Evolutionary conservation across 2,329 filamentous ascomycete genomes (phyloP), one percentile per base, ranked within the genome.

Genomic region (Diaporthe ilicicola): DNA sequence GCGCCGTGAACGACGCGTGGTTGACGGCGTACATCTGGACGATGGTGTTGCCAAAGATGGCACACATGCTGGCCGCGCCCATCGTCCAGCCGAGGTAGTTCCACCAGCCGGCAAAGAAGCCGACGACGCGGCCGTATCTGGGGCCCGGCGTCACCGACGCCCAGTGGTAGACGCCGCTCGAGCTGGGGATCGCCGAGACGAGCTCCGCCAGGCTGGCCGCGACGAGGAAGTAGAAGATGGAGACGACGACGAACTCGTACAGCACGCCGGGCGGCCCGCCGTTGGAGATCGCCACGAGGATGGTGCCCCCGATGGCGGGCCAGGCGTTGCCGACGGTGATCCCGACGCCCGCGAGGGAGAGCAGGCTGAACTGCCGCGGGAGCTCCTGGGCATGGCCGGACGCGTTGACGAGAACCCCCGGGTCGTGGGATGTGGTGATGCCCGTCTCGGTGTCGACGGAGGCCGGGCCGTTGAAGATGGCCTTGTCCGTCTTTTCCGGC

Each of bases 131-230:
- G 34, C 89, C 88, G 79, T 85, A 86, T 67, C 73, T 69, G 2
- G 75, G 79, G 2, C 89, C 89, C 0, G 87, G 86, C 2, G 88
- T 89, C 10, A 90, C 82, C 17, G 87, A 85, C 2, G 88, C 88
- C 87, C 87, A 90, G 75, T 90, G 88, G 70, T 91, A 91, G 6
- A 90, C 87, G 29, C 88, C 88, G 68, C 85, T 87, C 8, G 87
- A 85, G 1, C 88, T 90, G n/a, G 89, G 89, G 72, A 90, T 89
- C 22, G 88, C 86, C 66, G 87, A 89, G 15, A 88, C 87, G 34
- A 91, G 81, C 78, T 91, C 89, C 54, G 89, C 88, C 70, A 91
- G 84, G 15, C 85, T 88, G 5, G 88, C 87, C 0, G 87, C 87
- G 29, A 91, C 83, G 64, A 87, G 79, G 82, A 86, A 88, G 80